Base-by-base conservation (phyloP, 2,329 filamentous ascomycete species). In the Colletotrichum plurivorum region DNA sequence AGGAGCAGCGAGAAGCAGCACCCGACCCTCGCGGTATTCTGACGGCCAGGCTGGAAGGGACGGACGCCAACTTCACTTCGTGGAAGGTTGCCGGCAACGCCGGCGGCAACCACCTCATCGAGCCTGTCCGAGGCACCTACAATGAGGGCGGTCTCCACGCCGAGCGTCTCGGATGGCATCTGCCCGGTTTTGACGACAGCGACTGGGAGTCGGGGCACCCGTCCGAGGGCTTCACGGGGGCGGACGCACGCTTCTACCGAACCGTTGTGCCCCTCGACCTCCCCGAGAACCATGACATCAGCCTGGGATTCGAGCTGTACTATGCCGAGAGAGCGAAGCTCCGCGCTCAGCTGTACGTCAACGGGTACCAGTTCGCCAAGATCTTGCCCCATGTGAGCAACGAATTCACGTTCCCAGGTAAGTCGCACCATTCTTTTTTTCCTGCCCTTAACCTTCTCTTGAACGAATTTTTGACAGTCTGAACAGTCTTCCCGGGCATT, bases 301-400 rank as follows among this genome's bases (percentile, higher is more conserved):
- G 36, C 13, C 13, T 57, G 9, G 6, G 15, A 1, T 57, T 57
- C n/a, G 39, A 57, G 39, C 10, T 57, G 4, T 20, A 27, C 15
- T 45, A 36, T 45, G 36, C 54, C 22, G 20, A 22, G 7, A 57
- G 31, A 16, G 41, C 36, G 13, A 46, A 43, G 54, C 15, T 43
- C 8, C 54, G 54, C n/a, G 54, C 54, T 18, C 20, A 45, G 54
- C n/a, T 57, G 36, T 57, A 45, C 9, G 54, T 57, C 39, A 57
- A 57, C n/a, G 54, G 54, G 5, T 57, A 57, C 15, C 54, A 57
- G 13, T 46, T 45, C 15, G 54, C 36, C 4, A 43, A 43, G 36
- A 45, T 57, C 20, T 27, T 43, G 16, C 54, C 54, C 20, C 25
- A 57, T 15, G 22, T 57, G 20, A 45, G 41, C 16, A 57, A 43